Evolutionary conservation across 495 filamentous ascomycete species (phyloP).

Genomic region (Xylaria sp.): DNA sequence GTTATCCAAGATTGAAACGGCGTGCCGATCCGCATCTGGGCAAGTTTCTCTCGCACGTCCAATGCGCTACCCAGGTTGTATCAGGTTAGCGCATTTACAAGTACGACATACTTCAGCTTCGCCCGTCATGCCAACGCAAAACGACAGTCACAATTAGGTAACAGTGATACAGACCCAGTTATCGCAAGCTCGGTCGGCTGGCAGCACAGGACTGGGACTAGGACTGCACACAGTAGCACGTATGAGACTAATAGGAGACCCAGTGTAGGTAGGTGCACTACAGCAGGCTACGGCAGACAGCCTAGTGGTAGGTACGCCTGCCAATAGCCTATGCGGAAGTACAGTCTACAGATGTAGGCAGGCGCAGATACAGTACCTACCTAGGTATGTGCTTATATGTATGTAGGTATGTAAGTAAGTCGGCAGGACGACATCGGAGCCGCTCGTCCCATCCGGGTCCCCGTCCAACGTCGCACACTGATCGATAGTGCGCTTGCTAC

Average conservation of each 20-base stretch:
- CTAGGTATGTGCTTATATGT: not conserved
- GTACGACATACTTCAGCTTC: not conserved
- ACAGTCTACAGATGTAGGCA: too few relatives aligned
- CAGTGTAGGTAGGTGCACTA: not conserved
- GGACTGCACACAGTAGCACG: too few relatives aligned
- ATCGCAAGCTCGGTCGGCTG: slow-evolving; percentile 8
- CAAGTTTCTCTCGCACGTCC: not conserved
- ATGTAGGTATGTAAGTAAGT: too few relatives aligned
- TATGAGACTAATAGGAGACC: not conserved
- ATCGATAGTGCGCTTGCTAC: slow-evolving; percentile 1
- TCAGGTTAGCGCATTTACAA: not conserved
- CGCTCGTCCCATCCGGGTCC: slow-evolving; percentile 24
- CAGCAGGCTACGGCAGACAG: not conserved
- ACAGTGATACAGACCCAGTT: slow-evolving; percentile 22
- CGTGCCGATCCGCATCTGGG: slow-evolving; percentile 7
- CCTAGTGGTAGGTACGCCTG: not conserved
- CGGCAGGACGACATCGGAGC: slow-evolving; percentile 30
- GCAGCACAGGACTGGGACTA: not conserved
- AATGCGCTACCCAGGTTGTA: not conserved
- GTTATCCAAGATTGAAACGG: not conserved
- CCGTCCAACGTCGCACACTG: slow-evolving; percentile 22
- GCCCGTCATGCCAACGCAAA: slow-evolving; percentile 15
- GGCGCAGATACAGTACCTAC: not conserved
- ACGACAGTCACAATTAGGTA: slow-evolving; percentile 28
- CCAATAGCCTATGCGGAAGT: not conserved